These are phyloP conservation scores for Apiosordaria backusii DNA, from an alignment of 495 filamentous ascomycete genomes.

Conservation along the genomic window DNA sequence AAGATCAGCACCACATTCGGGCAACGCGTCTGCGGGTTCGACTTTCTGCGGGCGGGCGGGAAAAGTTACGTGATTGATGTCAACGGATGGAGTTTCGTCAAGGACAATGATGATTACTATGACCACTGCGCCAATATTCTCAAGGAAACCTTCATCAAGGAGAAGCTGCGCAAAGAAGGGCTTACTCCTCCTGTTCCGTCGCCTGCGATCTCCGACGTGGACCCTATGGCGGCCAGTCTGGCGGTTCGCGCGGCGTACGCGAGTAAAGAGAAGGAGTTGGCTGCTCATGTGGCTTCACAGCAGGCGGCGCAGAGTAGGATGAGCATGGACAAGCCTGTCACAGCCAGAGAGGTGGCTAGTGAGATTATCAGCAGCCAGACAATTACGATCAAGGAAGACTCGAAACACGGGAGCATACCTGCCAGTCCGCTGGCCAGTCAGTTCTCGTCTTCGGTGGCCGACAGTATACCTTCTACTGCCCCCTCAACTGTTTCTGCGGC, in stretches of 20 bases:
- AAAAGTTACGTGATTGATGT: slow-evolving; percentile 98
- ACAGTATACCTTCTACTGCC: slow-evolving; percentile 41
- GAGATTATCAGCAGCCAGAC: slow-evolving; percentile 7
- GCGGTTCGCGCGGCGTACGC: slow-evolving; percentile 28
- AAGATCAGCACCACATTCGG: slow-evolving; percentile 92
- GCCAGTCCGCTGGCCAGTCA: slow-evolving; percentile 34
- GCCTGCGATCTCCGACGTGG: slow-evolving; percentile 43
- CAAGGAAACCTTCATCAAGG: slow-evolving; percentile 77
- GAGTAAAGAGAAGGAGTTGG: slow-evolving; percentile 36
- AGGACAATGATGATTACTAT: slow-evolving; percentile 98
- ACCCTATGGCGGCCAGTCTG: slow-evolving; percentile 37
- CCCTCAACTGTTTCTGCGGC: slow-evolving; percentile 42
- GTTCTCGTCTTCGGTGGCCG: slow-evolving; percentile 31
- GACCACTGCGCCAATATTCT: slow-evolving; percentile 84
- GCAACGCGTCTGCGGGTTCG: slow-evolving; percentile 94
- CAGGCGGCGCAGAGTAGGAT: slow-evolving; percentile 33
- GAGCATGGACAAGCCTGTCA: slow-evolving; percentile 31
- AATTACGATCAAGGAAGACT: slow-evolving; percentile 19
- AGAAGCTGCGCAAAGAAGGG: slow-evolving; percentile 53
- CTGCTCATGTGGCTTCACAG: slow-evolving; percentile 11
- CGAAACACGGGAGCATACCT: slow-evolving; percentile 36
- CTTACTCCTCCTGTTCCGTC: slow-evolving; percentile 43
- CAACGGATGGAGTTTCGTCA: slow-evolving; percentile 99
- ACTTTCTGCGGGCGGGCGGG: slow-evolving; percentile 80
- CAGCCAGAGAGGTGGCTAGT: slow-evolving; percentile 12